phyloP scores from a whole-genome alignment of 805 yeast genomes.

The Yarrowia phangngaensis region DNA sequence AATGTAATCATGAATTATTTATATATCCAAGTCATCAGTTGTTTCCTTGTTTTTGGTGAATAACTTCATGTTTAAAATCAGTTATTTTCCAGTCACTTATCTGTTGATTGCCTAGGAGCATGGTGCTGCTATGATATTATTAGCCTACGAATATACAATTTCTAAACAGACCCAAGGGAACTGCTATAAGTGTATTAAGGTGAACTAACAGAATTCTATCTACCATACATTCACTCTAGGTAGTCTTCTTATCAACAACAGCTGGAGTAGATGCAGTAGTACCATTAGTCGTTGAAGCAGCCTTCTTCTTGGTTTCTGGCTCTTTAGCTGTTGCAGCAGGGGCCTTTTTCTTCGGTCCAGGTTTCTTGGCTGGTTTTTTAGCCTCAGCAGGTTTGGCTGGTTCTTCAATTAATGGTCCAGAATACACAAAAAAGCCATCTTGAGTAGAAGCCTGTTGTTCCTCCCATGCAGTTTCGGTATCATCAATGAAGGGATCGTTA shows the following conservation, averaged over 20 bases:
- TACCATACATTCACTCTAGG: not conserved
- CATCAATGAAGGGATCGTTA: conserved; percentile 95
- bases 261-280: conserved; percentile 6
- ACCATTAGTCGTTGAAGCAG: not conserved
- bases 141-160: no score
- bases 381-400: conserved; percentile 38
- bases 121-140: no score
- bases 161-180: no score
- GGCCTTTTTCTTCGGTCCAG: conserved; percentile 27
- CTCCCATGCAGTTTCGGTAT: conserved; percentile 86
- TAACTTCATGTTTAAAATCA: no score
- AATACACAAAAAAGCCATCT: conserved; percentile 93
- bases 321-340: conserved; percentile 26
- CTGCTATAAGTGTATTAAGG: not conserved
- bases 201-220: not conserved
- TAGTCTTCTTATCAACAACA: conserved; percentile 4
- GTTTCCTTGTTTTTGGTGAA: no score
- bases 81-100: no score
- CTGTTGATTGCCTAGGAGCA: no score
- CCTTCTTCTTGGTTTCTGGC: conserved; percentile 25
- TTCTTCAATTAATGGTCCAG: conserved; percentile 69
- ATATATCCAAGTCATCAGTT: no score
- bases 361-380: conserved; percentile 22
- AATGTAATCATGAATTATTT: no score
- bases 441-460: conserved; percentile 88